These are phyloP conservation scores for Arctium minus DNA, from an alignment of 129 eudicot genomes.

Conservation along the genomic window DNA sequence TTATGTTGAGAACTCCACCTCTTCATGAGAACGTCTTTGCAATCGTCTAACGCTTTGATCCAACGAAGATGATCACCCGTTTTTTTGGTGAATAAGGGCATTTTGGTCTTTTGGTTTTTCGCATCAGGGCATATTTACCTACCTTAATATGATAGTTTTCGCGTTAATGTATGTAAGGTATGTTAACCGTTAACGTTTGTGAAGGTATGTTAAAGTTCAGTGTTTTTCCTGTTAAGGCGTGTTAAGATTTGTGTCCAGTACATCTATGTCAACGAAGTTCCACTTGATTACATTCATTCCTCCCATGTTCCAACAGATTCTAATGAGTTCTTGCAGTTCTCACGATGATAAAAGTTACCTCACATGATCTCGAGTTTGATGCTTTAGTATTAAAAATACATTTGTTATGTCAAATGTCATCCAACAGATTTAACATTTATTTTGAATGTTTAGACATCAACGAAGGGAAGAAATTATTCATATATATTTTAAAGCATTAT, in stretches of 20 bases:
- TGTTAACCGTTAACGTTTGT: not conserved
- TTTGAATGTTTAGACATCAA: not conserved
- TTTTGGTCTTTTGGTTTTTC: not conserved
- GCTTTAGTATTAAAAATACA: not conserved
- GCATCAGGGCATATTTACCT: not conserved
- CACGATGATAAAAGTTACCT: not conserved
- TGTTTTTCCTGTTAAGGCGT: no score
- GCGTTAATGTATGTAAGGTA: not conserved
- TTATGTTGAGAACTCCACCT: not conserved
- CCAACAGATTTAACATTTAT: not conserved
- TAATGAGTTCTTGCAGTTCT: not conserved
- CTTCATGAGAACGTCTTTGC: not conserved
- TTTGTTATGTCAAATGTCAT: not conserved
- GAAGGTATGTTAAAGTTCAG: no score
- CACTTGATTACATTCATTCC: no score
- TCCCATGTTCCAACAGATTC: not conserved
- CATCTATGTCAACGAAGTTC: not conserved
- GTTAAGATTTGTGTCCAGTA: not conserved
- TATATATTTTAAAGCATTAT: no score
- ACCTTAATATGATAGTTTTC: not conserved
- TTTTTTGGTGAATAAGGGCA: not conserved
- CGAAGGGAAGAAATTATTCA: not conserved
- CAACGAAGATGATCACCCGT: not conserved
- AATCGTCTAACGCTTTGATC: not conserved
- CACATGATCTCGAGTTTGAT: not conserved